These are phyloP conservation scores for Hippophae tibetana DNA, from an alignment of 306 rosid species.

Conservation along the genomic window DNA sequence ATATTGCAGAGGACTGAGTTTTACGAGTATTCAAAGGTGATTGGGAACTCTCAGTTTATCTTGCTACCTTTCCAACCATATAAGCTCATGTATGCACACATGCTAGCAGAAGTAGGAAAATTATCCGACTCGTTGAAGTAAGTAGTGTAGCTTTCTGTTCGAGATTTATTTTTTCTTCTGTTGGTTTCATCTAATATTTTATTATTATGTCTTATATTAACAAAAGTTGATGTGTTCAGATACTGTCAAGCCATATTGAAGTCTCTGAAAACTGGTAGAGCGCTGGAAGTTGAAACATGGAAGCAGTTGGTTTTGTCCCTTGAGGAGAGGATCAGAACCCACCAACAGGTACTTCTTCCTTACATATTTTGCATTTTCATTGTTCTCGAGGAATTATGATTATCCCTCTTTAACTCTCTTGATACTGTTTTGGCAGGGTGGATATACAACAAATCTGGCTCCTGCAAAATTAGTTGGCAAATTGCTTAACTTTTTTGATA, in stretches of 20 bases:
- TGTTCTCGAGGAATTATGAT: conserved; percentile 10
- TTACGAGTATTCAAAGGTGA: conserved; percentile 84
- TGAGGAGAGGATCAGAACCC: conserved; percentile 80
- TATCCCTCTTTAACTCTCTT: conserved; percentile 4
- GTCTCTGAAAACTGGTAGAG: conserved; percentile 76
- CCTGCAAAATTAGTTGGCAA: conserved; percentile 72
- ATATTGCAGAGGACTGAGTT: conserved; percentile 74
- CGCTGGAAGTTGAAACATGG: conserved; percentile 85
- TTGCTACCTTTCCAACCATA: conserved; percentile 84
- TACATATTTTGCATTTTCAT: conserved; percentile 3
- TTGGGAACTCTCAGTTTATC: conserved; percentile 88
- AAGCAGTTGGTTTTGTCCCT: conserved; percentile 65
- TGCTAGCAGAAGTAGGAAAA: conserved; percentile 93
- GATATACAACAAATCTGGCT: conserved; percentile 70
- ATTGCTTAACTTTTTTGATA: conserved; percentile 27
- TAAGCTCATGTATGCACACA: conserved; percentile 82
- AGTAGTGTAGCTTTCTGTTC: conserved; percentile 15
- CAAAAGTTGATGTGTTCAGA: conserved; percentile 28
- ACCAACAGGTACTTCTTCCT: conserved; percentile 62
- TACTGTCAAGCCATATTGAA: conserved; percentile 75
- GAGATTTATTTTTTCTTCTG: conserved; percentile 4
- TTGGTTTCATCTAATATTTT: neutral
- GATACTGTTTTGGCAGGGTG: conserved; percentile 51
- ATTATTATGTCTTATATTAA: neutral
- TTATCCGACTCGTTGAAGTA: conserved; percentile 87